These are phyloP conservation scores for Apophysomyces elegans DNA, from an alignment of 371 early-diverging fungal species.

Conservation along the genomic window DNA sequence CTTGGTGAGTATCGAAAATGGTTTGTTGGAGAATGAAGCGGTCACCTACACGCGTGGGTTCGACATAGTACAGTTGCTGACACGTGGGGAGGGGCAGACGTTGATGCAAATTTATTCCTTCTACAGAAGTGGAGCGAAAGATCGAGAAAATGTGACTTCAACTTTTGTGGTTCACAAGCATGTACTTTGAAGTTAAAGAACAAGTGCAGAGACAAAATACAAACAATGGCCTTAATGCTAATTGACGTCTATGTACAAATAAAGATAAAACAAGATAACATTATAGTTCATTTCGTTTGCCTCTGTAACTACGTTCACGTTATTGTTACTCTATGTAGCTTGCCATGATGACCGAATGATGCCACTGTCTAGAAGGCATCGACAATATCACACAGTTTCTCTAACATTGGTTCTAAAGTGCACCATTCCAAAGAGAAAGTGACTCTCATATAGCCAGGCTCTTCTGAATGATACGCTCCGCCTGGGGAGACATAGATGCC, in stretches of 20 bases:
- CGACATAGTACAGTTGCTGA: slow-evolving; percentile 32
- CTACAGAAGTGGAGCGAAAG: not conserved
- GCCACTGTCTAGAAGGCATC: not conserved
- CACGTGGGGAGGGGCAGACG: slow-evolving; percentile 13
- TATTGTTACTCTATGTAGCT: too few species aligned
- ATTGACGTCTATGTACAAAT: too few species aligned
- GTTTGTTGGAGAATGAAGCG: not conserved
- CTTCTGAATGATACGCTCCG: slow-evolving; percentile 58
- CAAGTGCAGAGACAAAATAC: too few species aligned
- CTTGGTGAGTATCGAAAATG: not conserved
- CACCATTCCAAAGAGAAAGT: slow-evolving; percentile 34
- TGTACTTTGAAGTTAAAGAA: too few species aligned
- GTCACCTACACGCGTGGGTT: slow-evolving; percentile 51
- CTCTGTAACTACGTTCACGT: too few species aligned
- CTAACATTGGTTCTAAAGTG: slow-evolving; percentile 22
- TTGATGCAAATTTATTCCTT: not conserved
- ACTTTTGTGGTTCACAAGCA: not conserved
- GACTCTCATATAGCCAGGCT: slow-evolving; percentile 73
- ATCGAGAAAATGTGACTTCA: slow-evolving; percentile 6
- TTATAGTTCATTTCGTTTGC: too few species aligned
- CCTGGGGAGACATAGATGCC: slow-evolving; percentile 72
- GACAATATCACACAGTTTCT: slow-evolving; percentile 13
- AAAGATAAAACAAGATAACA: too few species aligned
- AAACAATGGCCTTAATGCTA: too few species aligned
- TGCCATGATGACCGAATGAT: too few species aligned